Evolutionary conservation across 495 filamentous ascomycete genomes (phyloP).

Genomic region (Aspergillus sclerotiicarbonarius): DNA sequence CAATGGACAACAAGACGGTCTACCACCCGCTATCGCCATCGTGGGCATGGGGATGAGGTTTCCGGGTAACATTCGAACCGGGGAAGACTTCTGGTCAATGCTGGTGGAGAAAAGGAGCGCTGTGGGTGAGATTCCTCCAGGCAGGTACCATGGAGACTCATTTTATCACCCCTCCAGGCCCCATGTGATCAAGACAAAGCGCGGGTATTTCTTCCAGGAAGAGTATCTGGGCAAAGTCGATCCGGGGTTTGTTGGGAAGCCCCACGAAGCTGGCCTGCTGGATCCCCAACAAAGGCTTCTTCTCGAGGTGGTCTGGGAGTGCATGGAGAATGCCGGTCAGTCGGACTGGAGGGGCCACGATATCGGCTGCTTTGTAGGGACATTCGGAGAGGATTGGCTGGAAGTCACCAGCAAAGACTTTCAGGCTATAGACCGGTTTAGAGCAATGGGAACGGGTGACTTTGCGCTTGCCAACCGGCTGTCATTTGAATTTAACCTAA

Average conservation of each 20-base stretch:
- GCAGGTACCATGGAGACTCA: slow-evolving; percentile 31
- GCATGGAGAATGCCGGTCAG: slow-evolving; percentile 18
- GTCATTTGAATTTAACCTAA: slow-evolving; percentile 34
- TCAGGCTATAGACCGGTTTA: neutral
- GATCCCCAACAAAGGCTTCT: slow-evolving; percentile 28
- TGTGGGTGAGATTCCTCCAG: slow-evolving; percentile 24
- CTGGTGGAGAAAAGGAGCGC: slow-evolving; percentile 34
- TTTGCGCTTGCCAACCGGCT: slow-evolving; percentile 27
- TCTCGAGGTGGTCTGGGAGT: slow-evolving; percentile 26
- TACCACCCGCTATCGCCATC: slow-evolving; percentile 39
- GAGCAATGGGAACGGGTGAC: neutral
- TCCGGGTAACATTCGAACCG: slow-evolving; percentile 35
- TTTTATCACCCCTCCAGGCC: slow-evolving; percentile 18
- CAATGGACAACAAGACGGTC: neutral
- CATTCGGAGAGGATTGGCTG: slow-evolving; percentile 34
- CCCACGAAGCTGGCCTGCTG: slow-evolving; percentile 2
- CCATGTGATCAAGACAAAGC: slow-evolving; percentile 21
- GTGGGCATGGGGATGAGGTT: slow-evolving; percentile 41
- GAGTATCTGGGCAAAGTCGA: slow-evolving; percentile 26
- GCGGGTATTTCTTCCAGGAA: slow-evolving; percentile 52
- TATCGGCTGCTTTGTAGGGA: slow-evolving; percentile 45
- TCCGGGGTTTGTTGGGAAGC: slow-evolving; percentile 20
- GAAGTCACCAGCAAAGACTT: slow-evolving; percentile 17
- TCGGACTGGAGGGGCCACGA: neutral
- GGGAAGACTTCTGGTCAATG: slow-evolving; percentile 34